Base-by-base conservation (phyloP, 176 grass and related monocot species). In the Chrysopogon serrulatus region DNA sequence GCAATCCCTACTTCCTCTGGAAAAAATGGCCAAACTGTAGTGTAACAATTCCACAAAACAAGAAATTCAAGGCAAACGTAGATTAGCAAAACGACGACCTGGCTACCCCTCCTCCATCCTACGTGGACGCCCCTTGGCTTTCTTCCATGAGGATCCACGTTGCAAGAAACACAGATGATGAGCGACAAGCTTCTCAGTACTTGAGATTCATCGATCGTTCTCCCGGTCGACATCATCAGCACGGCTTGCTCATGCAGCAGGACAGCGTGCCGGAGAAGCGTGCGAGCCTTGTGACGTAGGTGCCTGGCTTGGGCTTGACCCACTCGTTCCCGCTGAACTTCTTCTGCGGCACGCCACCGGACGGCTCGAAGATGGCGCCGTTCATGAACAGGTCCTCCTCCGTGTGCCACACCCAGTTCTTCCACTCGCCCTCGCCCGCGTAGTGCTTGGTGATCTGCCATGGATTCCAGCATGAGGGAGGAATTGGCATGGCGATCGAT, bases 361-460 rank as follows among this genome's bases (percentile, higher is more conserved):
- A 97, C 32, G 64, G 4, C 27, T 44, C 11, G 63, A 94, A 97
- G 37, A 71, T 10, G 28, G 94, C 91, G 40, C 77, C 87, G 82
- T 94, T 97, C 71, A 86, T 63, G 69, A 97, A 44, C 41, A 92
- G 54, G 73, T 97, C 94, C 10, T 68, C 79, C 19, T 97, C 85
- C 64, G 94, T 86, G 66, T 42, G 83, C 91, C 94, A 97, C 26
- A 76, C 71, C 94, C 94, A 97, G 43, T 84, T 83, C 87, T 88
- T 97, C 89, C 89, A 97, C 64, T 59, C 91, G 0, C 17, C 43
- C 19, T 87, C 82, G 0, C 53, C 8, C 3, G 94, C 82, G 34
- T 92, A 97, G 30, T 97, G 88, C 85, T 88, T 97, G 37, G 94
- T 97, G 35, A 92, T 61, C 94, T 97, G 45, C 9, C n/a, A n/a